Evolutionary conservation across 1,139 yeast species (phyloP), one percentile per base, ranked within the genome.

Genomic region (Pichia sp.): DNA sequence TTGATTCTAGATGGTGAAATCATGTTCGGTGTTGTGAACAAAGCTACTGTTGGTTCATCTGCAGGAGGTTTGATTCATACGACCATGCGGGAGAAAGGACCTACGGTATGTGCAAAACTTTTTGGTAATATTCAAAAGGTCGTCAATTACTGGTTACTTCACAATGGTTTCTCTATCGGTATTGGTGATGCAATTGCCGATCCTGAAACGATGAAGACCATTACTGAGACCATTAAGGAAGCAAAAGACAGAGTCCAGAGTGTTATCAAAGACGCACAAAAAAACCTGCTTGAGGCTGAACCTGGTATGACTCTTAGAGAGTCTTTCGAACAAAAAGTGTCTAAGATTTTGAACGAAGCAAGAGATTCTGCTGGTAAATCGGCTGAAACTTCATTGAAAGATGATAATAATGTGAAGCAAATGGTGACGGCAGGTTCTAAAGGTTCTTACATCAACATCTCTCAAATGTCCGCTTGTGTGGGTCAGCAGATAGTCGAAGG

Each of bases 401-500:
- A 91, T 65, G 76, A 85, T 62, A 95, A 95, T 68, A 93, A 91
- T 66, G 99, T 95, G 62, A 95, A 95, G 69, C 99, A 95, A 75
- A 95, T 95, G 99, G 99, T 93, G 55, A 87, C 93, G 59, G 93
- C 99, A 13, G 99, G 99, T 67, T 95, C 99, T 30, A 95, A 95
- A 73, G 99, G 99, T 77, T 95, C 99, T 13, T 93, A 91, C 70
- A 95, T 95, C 70, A 95, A 95, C 70, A 93, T 95, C 70, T 95
- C 99, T 26, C 99, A 91, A 74, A 95, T 95, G 99, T 90, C 98
- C 47, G 99, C 99, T 7, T 93, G 99, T 86, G 99, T 93, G 31
- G 99, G 99, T 65, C 99, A 95, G 73, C 99, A 95, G 70, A 93
- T 95, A 73, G 99, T 95, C 46, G 99, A 93, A 74, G 99, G 99